Conservation (phyloP, 2,329 filamentous ascomycete species). For the Ambrosiella cleistominuta region DNA sequence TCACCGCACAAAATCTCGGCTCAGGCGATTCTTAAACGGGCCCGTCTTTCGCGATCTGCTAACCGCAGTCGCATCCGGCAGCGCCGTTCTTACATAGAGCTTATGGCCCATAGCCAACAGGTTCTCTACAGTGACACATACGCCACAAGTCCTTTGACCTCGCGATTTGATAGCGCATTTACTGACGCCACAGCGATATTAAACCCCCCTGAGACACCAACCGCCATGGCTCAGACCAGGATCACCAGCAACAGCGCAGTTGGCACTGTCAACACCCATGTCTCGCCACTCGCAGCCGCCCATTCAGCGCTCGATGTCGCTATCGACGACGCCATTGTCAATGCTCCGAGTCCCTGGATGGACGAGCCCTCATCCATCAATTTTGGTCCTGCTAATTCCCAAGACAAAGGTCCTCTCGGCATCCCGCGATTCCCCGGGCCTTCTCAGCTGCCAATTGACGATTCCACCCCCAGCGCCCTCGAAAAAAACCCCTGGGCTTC, state of each 20-base stretch:
- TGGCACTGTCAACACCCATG: conserved; percentile 3
- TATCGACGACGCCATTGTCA: neutral
- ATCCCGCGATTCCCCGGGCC: conserved; percentile 10
- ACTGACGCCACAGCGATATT: conserved; percentile 3
- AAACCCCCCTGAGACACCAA: conserved; percentile 11
- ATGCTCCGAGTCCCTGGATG: conserved; percentile 11
- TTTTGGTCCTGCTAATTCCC: conserved; percentile 5
- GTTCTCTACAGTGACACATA: neutral
- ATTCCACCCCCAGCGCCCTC: conserved; percentile 6
- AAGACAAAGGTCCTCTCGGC: neutral
- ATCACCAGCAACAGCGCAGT: neutral
- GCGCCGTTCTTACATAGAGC: neutral
- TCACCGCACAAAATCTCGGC: conserved; percentile 8
- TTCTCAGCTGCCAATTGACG: conserved; percentile 9
- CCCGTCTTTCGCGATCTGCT: neutral
- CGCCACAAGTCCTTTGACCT: conserved; percentile 1
- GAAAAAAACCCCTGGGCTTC: conserved; percentile 11
- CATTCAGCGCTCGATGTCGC: neutral
- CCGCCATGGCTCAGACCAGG: conserved; percentile 12
- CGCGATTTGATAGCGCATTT: neutral
- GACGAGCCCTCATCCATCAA: conserved; percentile 10
- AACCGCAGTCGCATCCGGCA: neutral
- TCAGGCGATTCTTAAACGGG: conserved; percentile 1
- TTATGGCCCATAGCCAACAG: neutral
- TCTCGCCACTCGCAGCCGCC: neutral